Evolutionary conservation across 768 basidiomycete species (phyloP).

Genomic region (Gymnopilus dilepis): DNA sequence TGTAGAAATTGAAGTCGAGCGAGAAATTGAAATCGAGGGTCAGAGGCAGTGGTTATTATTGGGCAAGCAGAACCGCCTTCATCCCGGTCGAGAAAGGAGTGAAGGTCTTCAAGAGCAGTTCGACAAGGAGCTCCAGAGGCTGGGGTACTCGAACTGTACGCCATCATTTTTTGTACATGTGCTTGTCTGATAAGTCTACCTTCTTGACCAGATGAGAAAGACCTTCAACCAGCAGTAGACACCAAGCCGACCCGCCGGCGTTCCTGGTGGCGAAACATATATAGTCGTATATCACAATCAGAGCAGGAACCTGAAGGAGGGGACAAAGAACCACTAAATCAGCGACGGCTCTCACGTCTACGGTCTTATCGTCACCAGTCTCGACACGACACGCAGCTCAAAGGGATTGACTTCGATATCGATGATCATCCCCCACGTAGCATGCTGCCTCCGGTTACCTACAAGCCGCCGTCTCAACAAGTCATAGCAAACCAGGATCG

Average conservation of each 20-base stretch:
- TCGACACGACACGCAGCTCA: constrained; percentile 10
- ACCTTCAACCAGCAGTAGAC: neutral
- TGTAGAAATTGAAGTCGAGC: constrained; percentile 47
- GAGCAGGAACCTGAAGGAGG: constrained; percentile 36
- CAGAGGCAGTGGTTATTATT: constrained; percentile 59
- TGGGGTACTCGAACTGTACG: constrained; percentile 49
- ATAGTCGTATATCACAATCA: constrained; percentile 54
- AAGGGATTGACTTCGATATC: constrained; percentile 16
- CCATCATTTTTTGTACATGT: constrained; percentile 1
- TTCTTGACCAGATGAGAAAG: neutral
- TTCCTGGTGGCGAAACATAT: constrained; percentile 65
- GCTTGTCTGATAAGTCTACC: neutral
- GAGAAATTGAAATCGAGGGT: constrained; percentile 45
- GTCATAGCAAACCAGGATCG: neutral
- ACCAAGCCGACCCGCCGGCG: constrained; percentile 33
- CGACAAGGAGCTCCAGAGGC: constrained; percentile 53
- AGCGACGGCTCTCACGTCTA: constrained; percentile 16
- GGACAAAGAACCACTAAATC: constrained; percentile 22
- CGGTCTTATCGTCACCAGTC: constrained; percentile 20
- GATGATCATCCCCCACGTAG: constrained; percentile 34
- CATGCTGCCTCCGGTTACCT: constrained; percentile 22
- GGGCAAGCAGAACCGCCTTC: constrained; percentile 51
- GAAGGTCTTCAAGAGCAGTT: constrained; percentile 59
- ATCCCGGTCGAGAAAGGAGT: constrained; percentile 50
- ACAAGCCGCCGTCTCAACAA: constrained; percentile 1